These are phyloP conservation scores for Podaxis pistillaris DNA, from an alignment of 768 basidiomycete genomes.

Conservation along the genomic window DNA sequence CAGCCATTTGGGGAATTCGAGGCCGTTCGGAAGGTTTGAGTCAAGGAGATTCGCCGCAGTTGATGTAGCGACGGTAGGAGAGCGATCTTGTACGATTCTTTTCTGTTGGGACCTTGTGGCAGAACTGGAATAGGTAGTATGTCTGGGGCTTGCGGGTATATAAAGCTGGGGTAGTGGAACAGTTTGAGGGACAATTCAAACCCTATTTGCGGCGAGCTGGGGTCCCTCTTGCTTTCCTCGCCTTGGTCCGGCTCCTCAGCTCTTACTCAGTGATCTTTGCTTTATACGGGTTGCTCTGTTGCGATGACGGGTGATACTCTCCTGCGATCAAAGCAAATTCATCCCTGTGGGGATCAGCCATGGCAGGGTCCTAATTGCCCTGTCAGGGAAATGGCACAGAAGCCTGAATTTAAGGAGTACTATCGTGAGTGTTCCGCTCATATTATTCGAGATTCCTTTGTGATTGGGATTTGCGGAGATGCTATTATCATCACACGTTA, in stretches of 20 bases:
- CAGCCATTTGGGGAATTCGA: not conserved
- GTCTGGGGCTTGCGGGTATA: not conserved
- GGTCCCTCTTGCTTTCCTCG: not conserved
- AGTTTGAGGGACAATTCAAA: not conserved
- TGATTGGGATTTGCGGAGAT: not conserved
- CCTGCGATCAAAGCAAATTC: not conserved
- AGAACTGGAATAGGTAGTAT: not conserved
- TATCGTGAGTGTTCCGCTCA: slow-evolving; percentile 1
- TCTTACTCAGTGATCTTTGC: not conserved
- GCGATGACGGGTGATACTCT: not conserved
- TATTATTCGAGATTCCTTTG: not conserved
- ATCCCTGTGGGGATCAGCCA: not conserved
- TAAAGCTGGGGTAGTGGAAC: not conserved
- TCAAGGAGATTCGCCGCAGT: not conserved
- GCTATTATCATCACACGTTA: not conserved
- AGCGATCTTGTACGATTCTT: not conserved
- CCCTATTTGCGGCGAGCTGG: not conserved
- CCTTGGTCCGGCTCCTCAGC: not conserved
- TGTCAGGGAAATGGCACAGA: not conserved
- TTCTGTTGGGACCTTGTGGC: not conserved
- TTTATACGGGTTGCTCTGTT: not conserved
- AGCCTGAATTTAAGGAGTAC: not conserved
- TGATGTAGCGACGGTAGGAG: not conserved
- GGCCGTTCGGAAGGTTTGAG: not conserved
- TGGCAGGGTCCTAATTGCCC: not conserved